Base-by-base conservation (phyloP, 495 filamentous ascomycete species). In the Penicillium lagena region DNA sequence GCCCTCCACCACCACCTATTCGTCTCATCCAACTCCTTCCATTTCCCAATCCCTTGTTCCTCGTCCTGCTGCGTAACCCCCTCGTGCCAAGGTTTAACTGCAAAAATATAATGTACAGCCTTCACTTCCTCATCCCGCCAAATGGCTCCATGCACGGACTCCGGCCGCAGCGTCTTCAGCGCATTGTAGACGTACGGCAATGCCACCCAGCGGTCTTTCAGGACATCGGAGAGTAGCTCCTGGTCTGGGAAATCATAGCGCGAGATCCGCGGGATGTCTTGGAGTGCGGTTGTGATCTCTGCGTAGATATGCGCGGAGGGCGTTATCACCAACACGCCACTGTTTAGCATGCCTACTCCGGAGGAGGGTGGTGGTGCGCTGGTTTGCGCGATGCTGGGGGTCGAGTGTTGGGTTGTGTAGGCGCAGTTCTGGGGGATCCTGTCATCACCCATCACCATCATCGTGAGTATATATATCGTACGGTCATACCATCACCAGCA, bases 151-250 rank as follows among this genome's bases (percentile, higher is more conserved):
- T 93, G 87, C 47, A 89, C 83, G 9, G 70, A 73, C 38, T 72
- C 56, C 75, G 75, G 75, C 27, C 85, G 72, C 64, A 89, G 46
- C 33, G 87, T 87, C 70, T 89, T 90, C 42, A 91, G 64, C 41
- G 83, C 86, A 65, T 93, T 91, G 60, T 90, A 91, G 29, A 79
- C 69, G 49, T 89, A 91, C 13, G 85, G 82, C 42, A 93, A 58
- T 10, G 81, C 59, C 5, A 84, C 79, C 87, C 87, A 93, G 8
- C 80, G 69, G 1, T 74, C 79, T 1, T 45, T 42, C 59, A 86
- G 90, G 0, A 82, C 54, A 45, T 85, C 81, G 1, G 75, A 72
- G 7, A 93, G 71, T 9, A 93, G 64, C 7, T 72, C 76, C 62
- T 91, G 87, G 49, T 93, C 87, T 1, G 86, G 75, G 52, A 90